Conservation (phyloP, 2,329 filamentous ascomycete genomes). For the Colletotrichum karsti region DNA sequence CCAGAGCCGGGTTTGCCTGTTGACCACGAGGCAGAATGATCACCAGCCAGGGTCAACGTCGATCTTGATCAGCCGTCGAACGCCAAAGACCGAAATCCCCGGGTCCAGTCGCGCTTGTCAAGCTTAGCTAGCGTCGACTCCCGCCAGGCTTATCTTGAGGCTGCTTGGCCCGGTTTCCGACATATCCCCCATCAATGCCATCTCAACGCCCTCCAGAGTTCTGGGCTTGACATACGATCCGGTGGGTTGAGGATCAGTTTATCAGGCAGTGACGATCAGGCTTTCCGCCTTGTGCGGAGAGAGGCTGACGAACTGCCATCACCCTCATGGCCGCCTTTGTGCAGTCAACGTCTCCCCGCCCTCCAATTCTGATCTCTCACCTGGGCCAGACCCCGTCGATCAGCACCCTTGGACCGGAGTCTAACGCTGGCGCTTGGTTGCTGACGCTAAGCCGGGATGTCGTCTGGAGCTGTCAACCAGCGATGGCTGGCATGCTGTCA, state of each 20-base stretch:
- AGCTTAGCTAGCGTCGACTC: neutral
- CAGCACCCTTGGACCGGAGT: neutral
- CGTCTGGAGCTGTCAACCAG: conserved; percentile 11
- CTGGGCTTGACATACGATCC: neutral
- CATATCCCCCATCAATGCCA: neutral
- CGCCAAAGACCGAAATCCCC: neutral
- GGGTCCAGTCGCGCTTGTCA: conserved; percentile 10
- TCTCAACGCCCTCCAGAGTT: neutral
- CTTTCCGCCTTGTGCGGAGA: neutral
- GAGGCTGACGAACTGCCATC: neutral
- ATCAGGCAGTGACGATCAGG: neutral
- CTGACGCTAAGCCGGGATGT: neutral
- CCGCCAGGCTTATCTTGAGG: neutral
- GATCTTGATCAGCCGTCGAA: conserved; percentile 6
- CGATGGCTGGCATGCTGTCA: neutral
- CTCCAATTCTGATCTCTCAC: neutral
- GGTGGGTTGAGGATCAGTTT: neutral
- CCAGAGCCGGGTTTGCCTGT: neutral
- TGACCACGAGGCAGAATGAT: conserved; percentile 15
- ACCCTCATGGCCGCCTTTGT: neutral
- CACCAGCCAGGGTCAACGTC: conserved; percentile 1
- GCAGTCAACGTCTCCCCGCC: neutral
- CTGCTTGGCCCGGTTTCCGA: neutral
- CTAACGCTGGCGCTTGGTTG: neutral
- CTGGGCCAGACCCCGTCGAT: conserved; percentile 7